Evolutionary conservation across 306 rosid species (phyloP), one percentile per base, ranked within the genome.

Genomic region (Rosa chinensis): DNA sequence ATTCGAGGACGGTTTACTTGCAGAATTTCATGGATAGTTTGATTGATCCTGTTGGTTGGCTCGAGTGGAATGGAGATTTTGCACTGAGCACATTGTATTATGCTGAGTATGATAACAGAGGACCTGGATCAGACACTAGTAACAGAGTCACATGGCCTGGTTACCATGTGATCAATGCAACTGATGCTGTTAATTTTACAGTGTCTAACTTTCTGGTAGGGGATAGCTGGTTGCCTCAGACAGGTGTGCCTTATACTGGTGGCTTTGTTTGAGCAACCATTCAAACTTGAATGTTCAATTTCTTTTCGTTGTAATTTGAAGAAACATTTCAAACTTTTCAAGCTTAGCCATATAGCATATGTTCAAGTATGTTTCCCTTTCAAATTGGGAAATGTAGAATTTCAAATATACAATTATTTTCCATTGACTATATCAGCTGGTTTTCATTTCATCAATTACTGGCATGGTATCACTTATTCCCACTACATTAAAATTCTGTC

Each of bases 171-270:
- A 78, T 85, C 20, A 39, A 70, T 73, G 64, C 71, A 7, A 70
- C 45, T 0, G 83, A 69, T 39, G 89, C 89, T 40, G 28, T 58
- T 23, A 74, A 77, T 50, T 86, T 83, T 73, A 83, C 89, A 16
- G 81, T 86, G 17, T 73, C 87, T 8, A 81, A 76, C 10, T 86
- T 86, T 45, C 28, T 86, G 70, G 20, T 55, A 8, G 89, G 89
- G 21, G 86, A 86, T 70, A 61, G 20, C 17, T 86, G 89, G 89
- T 21, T 86, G 77, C 87, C 83, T 64, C 70, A 16, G 50, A 86
- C 83, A 3, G 83, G 62, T 1, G 89, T 86, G 70, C 89, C 87
- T 70, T 86, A 80, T 67, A 78, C 69, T 1, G 70, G 78, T 10
- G 86, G 80, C 0, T 79, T 76, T 17, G 14, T 71, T 10, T 85